A percentile compares a stretch with the other conserved stretches of the same genome.
phyloP scores from a whole-genome alignment of 768 basidiomycete species.

The Gymnopilus junonius region DNA sequence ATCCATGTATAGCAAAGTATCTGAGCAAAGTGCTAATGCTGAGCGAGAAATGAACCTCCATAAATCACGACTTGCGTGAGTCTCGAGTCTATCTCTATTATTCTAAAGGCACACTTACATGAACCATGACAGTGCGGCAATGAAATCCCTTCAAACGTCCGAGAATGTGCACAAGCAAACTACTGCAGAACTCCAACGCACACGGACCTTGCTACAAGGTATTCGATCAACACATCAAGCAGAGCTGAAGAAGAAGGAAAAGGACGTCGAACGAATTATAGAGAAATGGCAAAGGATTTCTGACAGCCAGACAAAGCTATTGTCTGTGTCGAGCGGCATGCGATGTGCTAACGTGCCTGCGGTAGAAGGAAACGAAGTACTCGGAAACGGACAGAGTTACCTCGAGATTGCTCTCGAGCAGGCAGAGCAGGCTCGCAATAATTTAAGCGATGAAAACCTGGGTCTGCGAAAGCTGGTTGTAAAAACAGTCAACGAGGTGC shows the following conservation, averaged over 20 bases:
- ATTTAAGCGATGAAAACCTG: constrained; percentile 68
- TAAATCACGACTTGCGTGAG: constrained; percentile 75
- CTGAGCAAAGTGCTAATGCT: constrained; percentile 68
- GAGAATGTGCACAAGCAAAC: constrained; percentile 77
- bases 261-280: constrained; percentile 72
- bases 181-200: constrained; percentile 68
- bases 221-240: constrained; percentile 68
- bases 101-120: constrained; percentile 6
- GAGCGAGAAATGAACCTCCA: constrained; percentile 79
- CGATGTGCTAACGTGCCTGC: constrained; percentile 56
- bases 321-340: constrained; percentile 52
- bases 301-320: constrained; percentile 68
- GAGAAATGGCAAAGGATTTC: constrained; percentile 78
- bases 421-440: constrained; percentile 67
- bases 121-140: constrained; percentile 46
- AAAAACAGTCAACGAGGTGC: constrained; percentile 66
- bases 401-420: constrained; percentile 74
- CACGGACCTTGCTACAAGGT: constrained; percentile 68
- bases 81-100: constrained; percentile 19
- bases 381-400: constrained; percentile 57
- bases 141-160: constrained; percentile 57
- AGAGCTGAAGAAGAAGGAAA: constrained; percentile 83
- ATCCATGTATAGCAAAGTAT: constrained; percentile 62
- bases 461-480: constrained; percentile 64
- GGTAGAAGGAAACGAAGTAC: constrained; percentile 45